phyloP scores from a whole-genome alignment of 208 protist species.

The Wallacemonas sp. region DNA sequence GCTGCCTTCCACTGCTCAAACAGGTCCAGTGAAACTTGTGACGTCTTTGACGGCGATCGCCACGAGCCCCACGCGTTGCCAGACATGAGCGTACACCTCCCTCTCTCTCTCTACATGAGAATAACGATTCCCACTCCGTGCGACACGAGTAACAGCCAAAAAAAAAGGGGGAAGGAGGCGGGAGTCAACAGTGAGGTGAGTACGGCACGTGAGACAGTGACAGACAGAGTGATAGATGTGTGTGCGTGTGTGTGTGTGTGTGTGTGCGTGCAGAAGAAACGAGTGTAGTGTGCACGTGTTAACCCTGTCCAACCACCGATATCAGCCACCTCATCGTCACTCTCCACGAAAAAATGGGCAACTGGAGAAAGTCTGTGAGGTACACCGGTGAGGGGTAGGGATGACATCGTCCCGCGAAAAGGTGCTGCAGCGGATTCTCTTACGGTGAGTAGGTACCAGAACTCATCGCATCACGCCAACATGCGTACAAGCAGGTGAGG shows the following conservation, averaged over 20 bases:
- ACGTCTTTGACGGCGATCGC: slow-evolving; percentile 34
- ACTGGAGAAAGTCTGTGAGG: too few species aligned
- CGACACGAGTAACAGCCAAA: not conserved
- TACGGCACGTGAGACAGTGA: not conserved
- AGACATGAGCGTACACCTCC: slow-evolving; percentile 30
- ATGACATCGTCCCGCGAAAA: too few species aligned
- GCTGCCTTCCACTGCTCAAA: slow-evolving; percentile 74
- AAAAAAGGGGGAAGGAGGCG: too few species aligned
- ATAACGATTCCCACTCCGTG: not conserved
- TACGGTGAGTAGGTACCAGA: not conserved
- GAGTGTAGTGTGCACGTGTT: too few species aligned
- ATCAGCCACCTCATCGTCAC: too few species aligned
- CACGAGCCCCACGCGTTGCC: slow-evolving; percentile 30
- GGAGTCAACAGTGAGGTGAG: too few species aligned
- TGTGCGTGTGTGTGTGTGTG: not conserved
- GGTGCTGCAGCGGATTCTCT: too few species aligned
- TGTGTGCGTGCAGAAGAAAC: too few species aligned
- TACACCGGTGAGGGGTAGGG: too few species aligned
- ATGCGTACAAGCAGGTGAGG: not conserved
- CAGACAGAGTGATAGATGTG: not conserved
- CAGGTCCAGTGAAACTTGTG: slow-evolving; percentile 59
- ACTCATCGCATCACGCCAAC: not conserved
- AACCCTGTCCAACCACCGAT: too few species aligned
- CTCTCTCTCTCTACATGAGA: not conserved
- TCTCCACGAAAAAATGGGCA: too few species aligned